A percentile compares a stretch with the other conserved stretches of the same genome.
phyloP scores from a whole-genome alignment of 768 basidiomycete genomes.

The Tulasnella sp. region DNA sequence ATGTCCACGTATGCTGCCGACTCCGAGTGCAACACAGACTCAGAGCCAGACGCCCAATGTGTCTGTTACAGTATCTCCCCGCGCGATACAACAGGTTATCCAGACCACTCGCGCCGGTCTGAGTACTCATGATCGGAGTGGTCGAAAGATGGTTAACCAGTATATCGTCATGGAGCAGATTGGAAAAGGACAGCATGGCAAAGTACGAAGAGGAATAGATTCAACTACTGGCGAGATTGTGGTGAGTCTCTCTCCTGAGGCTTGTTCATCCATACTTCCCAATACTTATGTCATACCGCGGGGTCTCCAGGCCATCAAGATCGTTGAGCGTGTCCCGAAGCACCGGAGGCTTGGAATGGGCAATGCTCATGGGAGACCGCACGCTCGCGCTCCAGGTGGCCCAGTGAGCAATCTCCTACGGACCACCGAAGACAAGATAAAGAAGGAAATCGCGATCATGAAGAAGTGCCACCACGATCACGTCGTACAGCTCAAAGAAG shows the following conservation, averaged over 20 bases:
- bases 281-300: not conserved
- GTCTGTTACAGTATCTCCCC: slow-evolving; percentile 1
- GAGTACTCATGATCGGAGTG: slow-evolving; percentile 1
- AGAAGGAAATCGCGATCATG: slow-evolving; percentile 96
- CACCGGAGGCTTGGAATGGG: slow-evolving; percentile 42
- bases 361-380: slow-evolving; percentile 12
- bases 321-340: slow-evolving; percentile 56
- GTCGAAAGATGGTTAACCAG: slow-evolving; percentile 59
- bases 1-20: no score
- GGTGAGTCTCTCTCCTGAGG: slow-evolving; percentile 21
- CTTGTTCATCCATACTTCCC: slow-evolving; percentile 13
- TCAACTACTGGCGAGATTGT: slow-evolving; percentile 24
- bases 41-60: not conserved
- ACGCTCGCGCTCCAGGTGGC: slow-evolving; percentile 28
- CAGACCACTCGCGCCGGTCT: slow-evolving; percentile 9
- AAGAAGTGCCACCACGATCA: slow-evolving; percentile 88
- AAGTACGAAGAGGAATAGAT: slow-evolving; percentile 64
- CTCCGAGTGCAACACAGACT: not conserved
- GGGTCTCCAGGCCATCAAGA: slow-evolving; percentile 57
- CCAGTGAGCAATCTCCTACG: slow-evolving; percentile 55
- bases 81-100: not conserved
- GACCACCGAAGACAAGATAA: slow-evolving; percentile 70
- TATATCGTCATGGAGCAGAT: slow-evolving; percentile 65
- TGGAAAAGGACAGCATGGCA: slow-evolving; percentile 82
- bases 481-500: slow-evolving; percentile 79